Evolutionary conservation across 108 stramenopile species (phyloP).

Genomic region (Cylindrotheca fusiformis): DNA sequence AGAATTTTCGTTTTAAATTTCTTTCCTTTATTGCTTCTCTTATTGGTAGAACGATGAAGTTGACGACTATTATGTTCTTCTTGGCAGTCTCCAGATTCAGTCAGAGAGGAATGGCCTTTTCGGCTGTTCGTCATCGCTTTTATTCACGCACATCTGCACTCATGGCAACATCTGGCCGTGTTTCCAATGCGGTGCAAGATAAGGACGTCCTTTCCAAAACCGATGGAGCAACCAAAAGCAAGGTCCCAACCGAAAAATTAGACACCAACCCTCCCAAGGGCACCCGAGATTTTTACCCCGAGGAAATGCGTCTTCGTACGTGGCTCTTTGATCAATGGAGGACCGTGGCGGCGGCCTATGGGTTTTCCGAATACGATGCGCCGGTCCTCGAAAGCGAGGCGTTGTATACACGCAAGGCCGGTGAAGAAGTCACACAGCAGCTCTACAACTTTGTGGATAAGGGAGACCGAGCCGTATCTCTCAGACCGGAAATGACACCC

Average conservation of each 20-base stretch:
- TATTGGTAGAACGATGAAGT: no score
- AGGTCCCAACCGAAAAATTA: slow-evolving; percentile 33
- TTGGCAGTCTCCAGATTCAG: no score
- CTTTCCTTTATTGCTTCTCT: no score
- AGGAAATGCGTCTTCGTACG: slow-evolving; percentile 88
- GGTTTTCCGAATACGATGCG: slow-evolving; percentile 97
- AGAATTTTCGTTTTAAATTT: no score
- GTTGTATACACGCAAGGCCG: slow-evolving; percentile 95
- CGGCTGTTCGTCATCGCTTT: no score
- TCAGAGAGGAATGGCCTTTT: no score
- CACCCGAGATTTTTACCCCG: slow-evolving; percentile 97
- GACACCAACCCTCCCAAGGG: slow-evolving; percentile 96
- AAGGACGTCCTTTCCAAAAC: slow-evolving; percentile 60
- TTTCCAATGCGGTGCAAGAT: slow-evolving; percentile 74
- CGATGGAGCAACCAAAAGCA: slow-evolving; percentile 11
- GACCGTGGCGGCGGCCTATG: slow-evolving; percentile 67
- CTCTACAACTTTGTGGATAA: slow-evolving; percentile 97
- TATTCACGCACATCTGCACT: no score
- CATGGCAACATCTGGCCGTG: no score
- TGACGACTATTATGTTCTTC: no score
- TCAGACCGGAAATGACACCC: slow-evolving; percentile 98
- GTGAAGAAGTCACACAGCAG: slow-evolving; percentile 98
- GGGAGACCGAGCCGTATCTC: slow-evolving; percentile 81
- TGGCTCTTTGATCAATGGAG: slow-evolving; percentile 97
- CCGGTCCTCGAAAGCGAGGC: slow-evolving; percentile 92